phyloP scores from a whole-genome alignment of 495 filamentous ascomycete genomes.

The Neurospora sp. region DNA sequence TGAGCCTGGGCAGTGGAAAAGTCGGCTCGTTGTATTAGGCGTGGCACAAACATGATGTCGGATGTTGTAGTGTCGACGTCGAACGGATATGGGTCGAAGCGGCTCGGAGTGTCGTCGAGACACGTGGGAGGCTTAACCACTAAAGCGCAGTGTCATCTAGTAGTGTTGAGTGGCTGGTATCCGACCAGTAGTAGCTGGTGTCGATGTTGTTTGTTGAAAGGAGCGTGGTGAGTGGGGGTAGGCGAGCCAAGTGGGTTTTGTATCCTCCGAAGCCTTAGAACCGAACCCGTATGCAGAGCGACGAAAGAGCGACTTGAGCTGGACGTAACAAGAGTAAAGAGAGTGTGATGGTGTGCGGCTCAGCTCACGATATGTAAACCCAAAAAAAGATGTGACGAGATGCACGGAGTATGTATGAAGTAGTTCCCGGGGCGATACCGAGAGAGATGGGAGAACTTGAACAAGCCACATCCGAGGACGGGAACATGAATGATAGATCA shows the following conservation, averaged over 20 bases:
- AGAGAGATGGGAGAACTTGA: not conserved
- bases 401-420: not conserved
- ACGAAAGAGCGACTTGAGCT: not conserved
- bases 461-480: not conserved
- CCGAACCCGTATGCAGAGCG: not conserved
- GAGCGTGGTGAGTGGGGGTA: not conserved
- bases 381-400: not conserved
- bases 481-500: not conserved
- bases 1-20: conserved; percentile 1
- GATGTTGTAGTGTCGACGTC: not conserved
- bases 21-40: conserved; percentile 1
- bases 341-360: not conserved
- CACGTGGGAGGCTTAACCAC: not conserved
- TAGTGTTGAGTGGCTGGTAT: not conserved
- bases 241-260: not conserved
- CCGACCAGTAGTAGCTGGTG: not conserved
- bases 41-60: conserved; percentile 18
- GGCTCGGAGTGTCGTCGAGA: not conserved
- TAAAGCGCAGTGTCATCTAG: not conserved
- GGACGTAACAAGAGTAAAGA: not conserved
- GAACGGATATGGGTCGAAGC: not conserved
- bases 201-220: not conserved
- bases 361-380: not conserved
- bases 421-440: not conserved
- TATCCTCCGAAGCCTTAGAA: not conserved